Conservation (phyloP, 305 asterid genomes). For the Fraxinus dipetala region DNA sequence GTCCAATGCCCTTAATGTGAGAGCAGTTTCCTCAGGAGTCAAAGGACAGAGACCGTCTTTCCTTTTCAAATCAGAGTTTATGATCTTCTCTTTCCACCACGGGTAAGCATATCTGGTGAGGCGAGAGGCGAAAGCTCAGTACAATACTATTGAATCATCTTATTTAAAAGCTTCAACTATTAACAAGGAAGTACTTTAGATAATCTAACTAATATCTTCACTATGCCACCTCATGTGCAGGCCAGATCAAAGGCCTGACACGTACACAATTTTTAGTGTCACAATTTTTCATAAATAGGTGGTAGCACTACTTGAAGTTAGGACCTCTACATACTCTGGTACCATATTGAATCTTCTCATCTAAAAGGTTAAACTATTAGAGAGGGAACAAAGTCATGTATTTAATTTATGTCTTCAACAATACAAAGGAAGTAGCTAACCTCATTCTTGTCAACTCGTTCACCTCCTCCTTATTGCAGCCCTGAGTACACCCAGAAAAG, state of each 20-base stretch:
- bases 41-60: conserved; percentile 77
- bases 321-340: neutral
- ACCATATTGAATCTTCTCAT: neutral
- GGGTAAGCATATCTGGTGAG: conserved; percentile 66
- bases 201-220: neutral
- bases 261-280: no score
- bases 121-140: conserved; percentile 3
- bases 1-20: conserved; percentile 61
- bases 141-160: neutral
- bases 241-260: neutral
- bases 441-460: conserved; percentile 77
- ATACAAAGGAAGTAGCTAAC: conserved; percentile 24
- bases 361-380: neutral
- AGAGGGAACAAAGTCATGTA: neutral
- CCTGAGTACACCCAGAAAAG: conserved; percentile 78
- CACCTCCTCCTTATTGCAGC: conserved; percentile 62
- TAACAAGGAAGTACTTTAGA: neutral
- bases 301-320: neutral
- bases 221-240: neutral
- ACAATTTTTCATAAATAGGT: neutral
- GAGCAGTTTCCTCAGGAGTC: conserved; percentile 84
- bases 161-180: neutral
- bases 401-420: neutral
- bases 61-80: conserved; percentile 70
- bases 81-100: conserved; percentile 86